Conservation (phyloP, 1,284 basidiomycete genomes). For the Irpex rosettiformis region DNA sequence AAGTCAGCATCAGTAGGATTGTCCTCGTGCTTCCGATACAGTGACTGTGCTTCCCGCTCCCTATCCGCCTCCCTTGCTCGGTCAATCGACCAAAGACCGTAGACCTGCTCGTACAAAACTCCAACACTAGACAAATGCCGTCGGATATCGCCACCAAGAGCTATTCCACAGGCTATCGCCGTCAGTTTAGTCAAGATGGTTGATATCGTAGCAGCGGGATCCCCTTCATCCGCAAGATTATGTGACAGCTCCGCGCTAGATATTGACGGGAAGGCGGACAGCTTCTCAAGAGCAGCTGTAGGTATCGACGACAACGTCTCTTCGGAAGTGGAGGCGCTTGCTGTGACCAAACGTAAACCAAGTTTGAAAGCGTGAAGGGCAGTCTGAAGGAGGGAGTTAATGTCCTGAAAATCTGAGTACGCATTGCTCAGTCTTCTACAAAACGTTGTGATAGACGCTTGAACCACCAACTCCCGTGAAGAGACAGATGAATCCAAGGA, state of each 20-base stretch:
- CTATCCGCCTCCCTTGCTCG: conserved; percentile 66
- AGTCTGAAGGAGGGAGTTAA: conserved; percentile 63
- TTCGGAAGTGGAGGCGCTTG: conserved; percentile 17
- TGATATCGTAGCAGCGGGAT: conserved; percentile 20
- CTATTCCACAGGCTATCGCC: conserved; percentile 44
- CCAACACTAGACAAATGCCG: conserved; percentile 37
- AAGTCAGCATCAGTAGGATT: conserved; percentile 68
- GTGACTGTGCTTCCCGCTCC: conserved; percentile 63
- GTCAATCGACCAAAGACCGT: conserved; percentile 83
- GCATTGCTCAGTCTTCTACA: conserved; percentile 51
- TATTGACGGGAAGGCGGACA: conserved; percentile 57
- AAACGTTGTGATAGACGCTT: conserved; percentile 65
- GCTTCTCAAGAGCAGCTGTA: conserved; percentile 24
- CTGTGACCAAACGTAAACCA: conserved; percentile 64
- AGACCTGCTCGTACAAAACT: conserved; percentile 66
- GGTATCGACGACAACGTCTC: conserved; percentile 7
- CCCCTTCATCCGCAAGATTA: conserved; percentile 8
- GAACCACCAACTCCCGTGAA: conserved; percentile 56
- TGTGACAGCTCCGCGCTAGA: conserved; percentile 37
- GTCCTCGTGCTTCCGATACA: conserved; percentile 77
- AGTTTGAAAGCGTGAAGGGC: conserved; percentile 69
- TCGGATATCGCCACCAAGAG: conserved; percentile 31
- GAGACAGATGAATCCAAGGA: conserved; percentile 32
- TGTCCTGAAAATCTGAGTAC: conserved; percentile 68
- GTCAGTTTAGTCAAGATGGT: conserved; percentile 51